Base-by-base conservation (phyloP, 768 basidiomycete species). In the Lactarius akahatsu region DNA sequence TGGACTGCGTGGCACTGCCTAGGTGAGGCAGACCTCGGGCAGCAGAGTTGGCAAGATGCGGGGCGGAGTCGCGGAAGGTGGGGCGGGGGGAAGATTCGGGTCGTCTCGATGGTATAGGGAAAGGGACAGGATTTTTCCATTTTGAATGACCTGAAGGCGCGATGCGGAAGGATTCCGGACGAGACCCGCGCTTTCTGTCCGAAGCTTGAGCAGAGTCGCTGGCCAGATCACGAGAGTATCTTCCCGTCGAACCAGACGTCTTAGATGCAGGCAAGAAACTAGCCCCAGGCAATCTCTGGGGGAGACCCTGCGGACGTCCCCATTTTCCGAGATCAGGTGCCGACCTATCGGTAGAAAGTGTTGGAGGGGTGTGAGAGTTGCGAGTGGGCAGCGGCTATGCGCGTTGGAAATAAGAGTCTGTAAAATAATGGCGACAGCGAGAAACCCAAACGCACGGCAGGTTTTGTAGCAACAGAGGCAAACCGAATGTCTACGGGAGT, bases 311-410 rank as follows among this genome's bases (percentile, higher is more conserved):
- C 6, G 64, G 62, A 16, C 64, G 68, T 47, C 38, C 62, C 70
- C 70, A 70, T 62, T 70, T 70, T 10, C 62, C 50, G 30, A 70
- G 63, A 47, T 56, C 11, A 23, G 8, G 67, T 26, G 59, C 47
- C 43, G 59, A 23, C 23, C 23, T 40, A 26, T 57, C 52, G 30
- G 54, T 3, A 34, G 70, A 58, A 38, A 62, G 45, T 1, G 69
- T 34, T 16, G 57, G 36, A 7, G 63, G 69, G 16, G 63, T 52
- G 9, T 15, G 40, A 23, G 64, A 45, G 32, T 61, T 63, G 30
- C 45, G 61, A 38, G 43, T 59, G 41, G 68, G 61, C 9, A 38
- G 40, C 40, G 64, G 61, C 68, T 70, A 45, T 9, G 34, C 7
- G 26, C 36, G 18, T 47, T 20, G 55, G 4, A 16, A 62, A 56